Evolutionary conservation across 176 grass and related monocot species (phyloP).

Genomic region (Zea mays): DNA sequence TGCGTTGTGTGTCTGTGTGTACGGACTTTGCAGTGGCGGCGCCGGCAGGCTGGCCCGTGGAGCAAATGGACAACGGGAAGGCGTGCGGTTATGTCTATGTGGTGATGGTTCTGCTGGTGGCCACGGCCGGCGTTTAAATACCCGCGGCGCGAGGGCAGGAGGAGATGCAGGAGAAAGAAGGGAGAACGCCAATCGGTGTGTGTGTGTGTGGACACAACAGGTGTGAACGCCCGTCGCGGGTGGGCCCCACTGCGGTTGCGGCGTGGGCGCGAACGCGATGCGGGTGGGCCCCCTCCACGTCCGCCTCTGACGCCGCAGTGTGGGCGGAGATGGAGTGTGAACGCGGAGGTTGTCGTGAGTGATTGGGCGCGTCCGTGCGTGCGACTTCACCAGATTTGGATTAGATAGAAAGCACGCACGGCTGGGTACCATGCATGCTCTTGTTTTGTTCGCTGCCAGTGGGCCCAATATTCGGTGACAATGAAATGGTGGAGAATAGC

Average conservation of each 20-base stretch:
- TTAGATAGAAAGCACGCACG: neutral
- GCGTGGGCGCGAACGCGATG: neutral
- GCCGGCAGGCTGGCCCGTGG: neutral
- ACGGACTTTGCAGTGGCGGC: neutral
- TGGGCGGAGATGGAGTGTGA: neutral
- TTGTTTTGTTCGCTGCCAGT: too few species aligned
- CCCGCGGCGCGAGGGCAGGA: neutral
- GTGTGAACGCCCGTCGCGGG: conserved; percentile 25
- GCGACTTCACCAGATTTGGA: neutral
- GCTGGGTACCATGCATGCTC: too few species aligned
- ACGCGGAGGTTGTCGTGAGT: neutral
- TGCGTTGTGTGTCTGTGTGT: neutral
- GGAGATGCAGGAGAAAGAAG: too few species aligned
- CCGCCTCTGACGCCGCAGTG: too few species aligned
- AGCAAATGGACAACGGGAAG: neutral
- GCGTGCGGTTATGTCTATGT: too few species aligned
- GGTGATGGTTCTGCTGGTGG: neutral
- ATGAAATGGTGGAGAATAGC: too few species aligned
- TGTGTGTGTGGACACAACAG: neutral
- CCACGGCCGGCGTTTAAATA: neutral
- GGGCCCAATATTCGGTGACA: too few species aligned
- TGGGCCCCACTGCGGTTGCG: neutral
- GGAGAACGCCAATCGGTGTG: neutral
- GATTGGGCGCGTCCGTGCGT: neutral
- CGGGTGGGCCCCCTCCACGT: neutral